These are phyloP conservation scores for Aphanocladium album DNA, from an alignment of 2,329 filamentous ascomycete genomes.

Conservation along the genomic window DNA sequence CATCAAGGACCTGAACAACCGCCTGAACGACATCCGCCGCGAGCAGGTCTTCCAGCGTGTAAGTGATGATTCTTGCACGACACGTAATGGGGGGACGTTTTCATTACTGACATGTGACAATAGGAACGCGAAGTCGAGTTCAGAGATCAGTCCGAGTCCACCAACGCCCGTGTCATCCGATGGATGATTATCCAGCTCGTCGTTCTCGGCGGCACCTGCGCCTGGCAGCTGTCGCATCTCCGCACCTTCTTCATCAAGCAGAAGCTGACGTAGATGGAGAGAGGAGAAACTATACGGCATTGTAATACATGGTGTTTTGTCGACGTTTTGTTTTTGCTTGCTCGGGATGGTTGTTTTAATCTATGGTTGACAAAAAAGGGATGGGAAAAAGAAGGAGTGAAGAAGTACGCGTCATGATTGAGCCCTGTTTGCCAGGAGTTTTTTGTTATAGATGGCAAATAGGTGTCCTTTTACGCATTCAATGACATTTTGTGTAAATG, in stretches of 20 bases:
- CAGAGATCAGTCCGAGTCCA: conserved; percentile 92
- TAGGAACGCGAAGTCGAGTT: conserved; percentile 97
- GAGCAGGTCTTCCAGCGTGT: conserved; percentile 97
- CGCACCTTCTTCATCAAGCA: conserved; percentile 99
- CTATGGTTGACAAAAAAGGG: background rate
- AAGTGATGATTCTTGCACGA: conserved; percentile 25
- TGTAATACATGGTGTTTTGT: conserved; percentile 1
- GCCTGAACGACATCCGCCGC: conserved; percentile 80
- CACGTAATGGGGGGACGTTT: conserved; percentile 1
- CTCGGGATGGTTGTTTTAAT: conserved; percentile 2
- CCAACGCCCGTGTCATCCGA: conserved; percentile 84
- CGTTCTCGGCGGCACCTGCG: conserved; percentile 80
- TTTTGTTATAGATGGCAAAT: background rate
- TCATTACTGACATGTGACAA: background rate
- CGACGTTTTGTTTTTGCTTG: conserved; percentile 1
- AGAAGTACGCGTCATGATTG: background rate
- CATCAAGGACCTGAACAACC: conserved; percentile 81
- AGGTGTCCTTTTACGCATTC: background rate
- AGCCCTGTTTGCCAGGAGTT: background rate
- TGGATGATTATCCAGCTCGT: conserved; percentile 91
- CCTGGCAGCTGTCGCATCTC: conserved; percentile 95
- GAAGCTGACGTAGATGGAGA: conserved; percentile 73
- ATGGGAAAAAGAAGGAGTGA: background rate
- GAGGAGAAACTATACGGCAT: background rate
- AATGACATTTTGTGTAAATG: background rate